Conservation (phyloP, 2,329 filamentous ascomycete species). For the Rachicladosporium sp. region DNA sequence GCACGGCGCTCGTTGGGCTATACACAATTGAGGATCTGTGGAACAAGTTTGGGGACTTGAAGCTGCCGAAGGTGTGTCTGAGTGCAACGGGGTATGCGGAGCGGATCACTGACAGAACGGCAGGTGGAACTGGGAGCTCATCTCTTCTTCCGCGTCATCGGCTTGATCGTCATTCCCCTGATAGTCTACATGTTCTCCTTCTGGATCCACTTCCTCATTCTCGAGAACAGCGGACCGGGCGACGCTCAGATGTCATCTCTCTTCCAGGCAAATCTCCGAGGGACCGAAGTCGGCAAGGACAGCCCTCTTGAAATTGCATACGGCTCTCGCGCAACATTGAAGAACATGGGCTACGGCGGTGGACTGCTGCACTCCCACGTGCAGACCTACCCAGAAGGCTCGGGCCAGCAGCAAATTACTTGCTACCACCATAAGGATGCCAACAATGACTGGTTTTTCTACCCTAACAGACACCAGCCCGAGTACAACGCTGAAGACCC, state of each 20-base stretch:
- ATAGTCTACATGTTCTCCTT: constrained; percentile 94
- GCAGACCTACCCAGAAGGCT: constrained; percentile 91
- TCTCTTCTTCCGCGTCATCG: constrained; percentile 65
- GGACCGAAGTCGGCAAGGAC: constrained; percentile 86
- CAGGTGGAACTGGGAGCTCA: constrained; percentile 61
- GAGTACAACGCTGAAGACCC: constrained; percentile 61
- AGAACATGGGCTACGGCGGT: constrained; percentile 99
- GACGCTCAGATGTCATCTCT: constrained; percentile 99
- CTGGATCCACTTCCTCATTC: constrained; percentile 82
- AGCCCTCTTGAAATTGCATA: constrained; percentile 85
- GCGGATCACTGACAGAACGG: constrained; percentile 10
- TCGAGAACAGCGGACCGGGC: constrained; percentile 86
- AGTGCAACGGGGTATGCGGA: neutral
- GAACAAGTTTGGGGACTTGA: constrained; percentile 92
- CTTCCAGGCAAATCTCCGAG: constrained; percentile 91
- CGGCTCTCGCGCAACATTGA: constrained; percentile 82
- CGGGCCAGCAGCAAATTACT: constrained; percentile 87
- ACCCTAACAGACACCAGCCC: constrained; percentile 70
- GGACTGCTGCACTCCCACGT: constrained; percentile 93
- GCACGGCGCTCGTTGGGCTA: constrained; percentile 83
- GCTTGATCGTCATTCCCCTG: constrained; percentile 78
- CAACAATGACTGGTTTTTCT: constrained; percentile 99
- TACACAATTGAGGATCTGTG: constrained; percentile 96
- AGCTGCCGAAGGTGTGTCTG: constrained; percentile 64
- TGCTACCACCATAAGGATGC: constrained; percentile 99